Percentiles rank a stretch among this genome's conserved stretches.
Conservation (phyloP, 176 grass and related monocot species). For the Chrysopogon serrulatus region DNA sequence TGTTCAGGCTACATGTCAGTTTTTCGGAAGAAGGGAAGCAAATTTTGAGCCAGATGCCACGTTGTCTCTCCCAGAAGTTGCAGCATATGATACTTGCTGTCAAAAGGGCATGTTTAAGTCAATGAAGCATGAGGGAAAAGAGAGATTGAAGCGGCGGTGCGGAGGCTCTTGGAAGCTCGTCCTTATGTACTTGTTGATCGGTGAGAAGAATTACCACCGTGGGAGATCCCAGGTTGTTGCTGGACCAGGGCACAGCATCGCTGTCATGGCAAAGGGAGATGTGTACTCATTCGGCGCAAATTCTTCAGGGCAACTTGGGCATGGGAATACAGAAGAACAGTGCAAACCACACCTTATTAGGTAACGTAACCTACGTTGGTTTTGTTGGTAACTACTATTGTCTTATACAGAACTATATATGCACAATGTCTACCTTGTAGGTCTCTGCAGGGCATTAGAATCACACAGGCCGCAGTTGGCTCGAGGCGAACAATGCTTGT, state of each 20-base stretch:
- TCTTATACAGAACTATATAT: background rate
- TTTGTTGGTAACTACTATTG: conserved; percentile 1
- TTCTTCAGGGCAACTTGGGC: conserved; percentile 54
- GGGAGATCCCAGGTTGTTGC: conserved; percentile 53
- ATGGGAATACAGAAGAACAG: conserved; percentile 44
- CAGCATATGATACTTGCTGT: conserved; percentile 51
- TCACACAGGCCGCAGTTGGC: conserved; percentile 57
- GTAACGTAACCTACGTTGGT: conserved; percentile 23
- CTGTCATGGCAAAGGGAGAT: conserved; percentile 35
- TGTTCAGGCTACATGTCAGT: conserved; percentile 52
- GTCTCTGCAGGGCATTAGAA: conserved; percentile 64
- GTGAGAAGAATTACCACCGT: conserved; percentile 54
- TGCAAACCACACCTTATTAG: conserved; percentile 55
- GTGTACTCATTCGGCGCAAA: conserved; percentile 68
- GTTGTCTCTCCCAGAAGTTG: conserved; percentile 47
- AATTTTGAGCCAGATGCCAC: conserved; percentile 33
- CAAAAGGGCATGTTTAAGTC: conserved; percentile 37
- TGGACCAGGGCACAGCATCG: conserved; percentile 51
- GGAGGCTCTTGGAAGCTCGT: conserved; percentile 76
- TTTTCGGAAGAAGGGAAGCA: conserved; percentile 52
- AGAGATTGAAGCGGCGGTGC: conserved; percentile 38
- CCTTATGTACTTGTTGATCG: conserved; percentile 53
- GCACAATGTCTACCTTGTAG: conserved; percentile 6
- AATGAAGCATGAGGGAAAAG: conserved; percentile 36
- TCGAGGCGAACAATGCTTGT: conserved; percentile 59